These are phyloP conservation scores for Acanthamoeba sp. DNA, from an alignment of 208 protist species.

Conservation along the genomic window DNA sequence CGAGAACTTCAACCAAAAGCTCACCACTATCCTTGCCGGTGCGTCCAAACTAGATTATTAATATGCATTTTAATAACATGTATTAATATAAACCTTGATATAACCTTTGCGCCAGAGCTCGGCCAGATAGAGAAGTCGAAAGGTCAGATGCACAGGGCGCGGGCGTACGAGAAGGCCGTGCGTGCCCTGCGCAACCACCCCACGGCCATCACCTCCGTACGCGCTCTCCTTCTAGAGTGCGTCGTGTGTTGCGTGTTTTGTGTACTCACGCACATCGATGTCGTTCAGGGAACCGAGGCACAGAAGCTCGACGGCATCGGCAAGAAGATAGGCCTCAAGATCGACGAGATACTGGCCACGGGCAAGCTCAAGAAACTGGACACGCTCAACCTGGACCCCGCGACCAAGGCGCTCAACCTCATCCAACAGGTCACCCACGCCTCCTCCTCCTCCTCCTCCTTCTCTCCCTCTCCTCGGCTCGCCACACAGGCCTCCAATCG, in stretches of 20 bases:
- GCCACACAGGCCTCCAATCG: too few relatives aligned
- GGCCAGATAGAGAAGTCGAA: conserved; percentile 6
- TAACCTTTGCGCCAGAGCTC: not conserved
- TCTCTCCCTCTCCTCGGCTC: too few relatives aligned
- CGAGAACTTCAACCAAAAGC: conserved; percentile 8
- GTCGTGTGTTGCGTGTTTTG: too few relatives aligned
- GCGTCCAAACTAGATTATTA: not conserved
- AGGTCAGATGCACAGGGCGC: not conserved
- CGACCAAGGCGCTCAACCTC: conserved; percentile 31
- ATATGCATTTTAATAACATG: not conserved
- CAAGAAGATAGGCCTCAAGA: conserved; percentile 75
- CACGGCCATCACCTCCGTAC: conserved; percentile 2
- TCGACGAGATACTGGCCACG: conserved; percentile 79
- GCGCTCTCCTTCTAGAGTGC: not conserved
- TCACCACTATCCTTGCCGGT: not conserved
- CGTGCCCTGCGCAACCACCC: not conserved
- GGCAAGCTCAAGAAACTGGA: conserved; percentile 77
- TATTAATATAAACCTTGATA: not conserved
- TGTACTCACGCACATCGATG: too few relatives aligned
- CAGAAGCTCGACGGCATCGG: conserved; percentile 76
- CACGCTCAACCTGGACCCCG: conserved; percentile 41
- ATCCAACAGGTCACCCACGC: conserved; percentile 59
- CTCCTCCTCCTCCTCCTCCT: not conserved
- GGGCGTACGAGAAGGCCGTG: conserved; percentile 10
- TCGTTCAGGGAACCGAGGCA: not conserved